These are phyloP conservation scores for Alternaria solani DNA, from an alignment of 2,329 filamentous ascomycete species.

Conservation along the genomic window DNA sequence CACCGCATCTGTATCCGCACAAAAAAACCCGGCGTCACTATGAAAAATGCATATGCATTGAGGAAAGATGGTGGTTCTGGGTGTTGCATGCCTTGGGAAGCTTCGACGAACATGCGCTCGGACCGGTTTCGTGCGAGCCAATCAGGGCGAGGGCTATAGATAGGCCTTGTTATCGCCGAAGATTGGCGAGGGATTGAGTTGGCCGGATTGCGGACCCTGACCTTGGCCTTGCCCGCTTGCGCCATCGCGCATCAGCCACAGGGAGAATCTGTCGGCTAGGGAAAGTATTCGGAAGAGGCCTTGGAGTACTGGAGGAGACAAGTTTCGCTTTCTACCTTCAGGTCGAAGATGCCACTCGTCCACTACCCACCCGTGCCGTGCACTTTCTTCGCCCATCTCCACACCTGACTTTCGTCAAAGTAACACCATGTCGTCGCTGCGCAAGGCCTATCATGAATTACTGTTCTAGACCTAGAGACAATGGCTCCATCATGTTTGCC, in stretches of 20 bases:
- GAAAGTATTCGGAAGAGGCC: too few relatives aligned
- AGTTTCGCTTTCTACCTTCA: neutral
- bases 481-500: neutral
- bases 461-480: neutral
- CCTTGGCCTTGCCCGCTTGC: too few relatives aligned
- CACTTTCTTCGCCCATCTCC: neutral
- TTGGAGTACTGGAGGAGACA: neutral
- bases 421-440: neutral
- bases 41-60: neutral
- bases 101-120: conserved; percentile 13
- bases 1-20: neutral
- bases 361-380: too few relatives aligned
- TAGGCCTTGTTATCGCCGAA: conserved; percentile 16
- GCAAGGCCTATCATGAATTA: neutral
- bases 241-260: too few relatives aligned
- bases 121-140: neutral
- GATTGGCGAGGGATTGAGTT: conserved; percentile 10
- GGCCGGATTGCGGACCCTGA: too few relatives aligned
- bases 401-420: neutral
- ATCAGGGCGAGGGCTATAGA: conserved; percentile 11
- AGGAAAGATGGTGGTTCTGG: neutral
- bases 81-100: conserved; percentile 13
- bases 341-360: neutral
- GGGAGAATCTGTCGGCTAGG: too few relatives aligned
- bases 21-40: accelerated